These are phyloP conservation scores for Rhexocercosporidium sp. DNA, from an alignment of 2,329 filamentous ascomycete species.

Conservation along the genomic window DNA sequence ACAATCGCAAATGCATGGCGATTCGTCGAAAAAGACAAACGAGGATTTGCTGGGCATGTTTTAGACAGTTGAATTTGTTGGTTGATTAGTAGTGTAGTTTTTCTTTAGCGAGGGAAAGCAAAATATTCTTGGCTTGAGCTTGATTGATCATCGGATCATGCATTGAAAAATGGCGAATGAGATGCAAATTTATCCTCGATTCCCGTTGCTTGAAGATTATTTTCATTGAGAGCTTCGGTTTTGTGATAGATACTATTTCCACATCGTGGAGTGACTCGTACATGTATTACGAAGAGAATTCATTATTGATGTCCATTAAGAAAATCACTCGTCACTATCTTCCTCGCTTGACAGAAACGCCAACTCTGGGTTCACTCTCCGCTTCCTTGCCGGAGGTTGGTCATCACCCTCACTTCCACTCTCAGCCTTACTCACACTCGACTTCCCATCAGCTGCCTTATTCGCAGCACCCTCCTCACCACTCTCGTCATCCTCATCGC, in stretches of 20 bases:
- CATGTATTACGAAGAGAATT: neutral
- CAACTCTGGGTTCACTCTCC: slow-evolving; percentile 49
- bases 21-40: slow-evolving; percentile 54
- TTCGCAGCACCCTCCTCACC: slow-evolving; percentile 23
- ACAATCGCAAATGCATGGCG: slow-evolving; percentile 57
- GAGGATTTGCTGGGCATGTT: slow-evolving; percentile 67
- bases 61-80: slow-evolving; percentile 46
- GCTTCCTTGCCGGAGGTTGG: slow-evolving; percentile 45
- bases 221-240: neutral
- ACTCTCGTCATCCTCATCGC: slow-evolving; percentile 31
- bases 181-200: neutral
- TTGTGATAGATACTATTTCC: neutral
- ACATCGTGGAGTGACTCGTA: neutral
- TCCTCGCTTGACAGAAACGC: slow-evolving; percentile 74
- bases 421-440: slow-evolving; percentile 11
- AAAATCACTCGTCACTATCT: slow-evolving; percentile 49
- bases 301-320: neutral
- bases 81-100: neutral
- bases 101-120: slow-evolving; percentile 12
- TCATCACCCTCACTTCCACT: slow-evolving; percentile 21
- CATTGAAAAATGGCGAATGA: neutral
- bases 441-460: slow-evolving; percentile 42
- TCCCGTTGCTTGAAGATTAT: neutral
- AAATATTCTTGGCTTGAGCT: neutral
- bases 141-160: neutral